A percentile compares a stretch with the other conserved stretches of the same genome.
Evolutionary conservation across 345 rosid genomes (phyloP).

Genomic region (Rhizophora mangle): DNA sequence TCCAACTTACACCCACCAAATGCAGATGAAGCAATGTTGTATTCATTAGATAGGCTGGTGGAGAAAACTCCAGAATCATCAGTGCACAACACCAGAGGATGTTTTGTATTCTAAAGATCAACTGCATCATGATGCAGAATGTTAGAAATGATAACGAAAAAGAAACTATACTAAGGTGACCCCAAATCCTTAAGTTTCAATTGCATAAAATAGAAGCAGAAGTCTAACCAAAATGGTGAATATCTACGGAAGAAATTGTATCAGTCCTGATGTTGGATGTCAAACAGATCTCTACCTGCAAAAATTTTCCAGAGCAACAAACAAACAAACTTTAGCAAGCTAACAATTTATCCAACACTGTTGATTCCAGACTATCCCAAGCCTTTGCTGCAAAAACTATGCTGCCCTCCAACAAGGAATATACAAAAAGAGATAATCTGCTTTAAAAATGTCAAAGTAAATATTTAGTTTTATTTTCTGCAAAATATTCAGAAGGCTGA

Average conservation of each 20-base stretch:
- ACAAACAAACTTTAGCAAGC: no score
- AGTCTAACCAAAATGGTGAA: slow-evolving; percentile 83
- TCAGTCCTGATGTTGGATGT: slow-evolving; percentile 87
- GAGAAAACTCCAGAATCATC: slow-evolving; percentile 91
- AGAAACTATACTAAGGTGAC: not conserved
- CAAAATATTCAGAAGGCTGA: not conserved
- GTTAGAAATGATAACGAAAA: not conserved
- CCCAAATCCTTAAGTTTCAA: not conserved
- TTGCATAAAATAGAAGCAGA: slow-evolving; percentile 4
- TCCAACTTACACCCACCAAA: slow-evolving; percentile 55
- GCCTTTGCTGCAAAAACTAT: not conserved
- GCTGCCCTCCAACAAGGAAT: not conserved
- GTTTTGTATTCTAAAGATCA: slow-evolving; percentile 64
- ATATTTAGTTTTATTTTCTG: not conserved
- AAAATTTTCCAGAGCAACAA: slow-evolving; percentile 2
- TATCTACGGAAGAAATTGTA: slow-evolving; percentile 72
- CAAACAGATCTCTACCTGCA: slow-evolving; percentile 97
- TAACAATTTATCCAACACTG: not conserved
- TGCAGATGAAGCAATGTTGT: slow-evolving; percentile 61
- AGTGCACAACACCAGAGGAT: slow-evolving; percentile 78
- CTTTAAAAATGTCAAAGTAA: not conserved
- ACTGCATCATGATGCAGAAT: slow-evolving; percentile 32
- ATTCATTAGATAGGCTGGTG: slow-evolving; percentile 72
- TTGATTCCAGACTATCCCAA: not conserved
- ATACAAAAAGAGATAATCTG: not conserved